Base-by-base conservation (phyloP, 2,329 filamentous ascomycete genomes). In the Hymenoscyphus linearis region DNA sequence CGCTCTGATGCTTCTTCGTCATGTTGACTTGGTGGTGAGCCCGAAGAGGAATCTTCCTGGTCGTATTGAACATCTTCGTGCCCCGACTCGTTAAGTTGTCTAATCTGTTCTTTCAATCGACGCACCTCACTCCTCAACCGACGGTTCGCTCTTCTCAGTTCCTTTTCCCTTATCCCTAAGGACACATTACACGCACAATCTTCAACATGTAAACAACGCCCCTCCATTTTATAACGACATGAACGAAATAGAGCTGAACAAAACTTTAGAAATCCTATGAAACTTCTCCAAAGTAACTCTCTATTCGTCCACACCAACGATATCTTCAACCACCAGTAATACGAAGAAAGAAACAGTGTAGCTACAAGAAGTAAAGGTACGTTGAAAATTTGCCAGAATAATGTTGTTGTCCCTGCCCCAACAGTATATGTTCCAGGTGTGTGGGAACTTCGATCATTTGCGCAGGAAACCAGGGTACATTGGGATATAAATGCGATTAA, bases 261-360 rank as follows among this genome's bases (percentile, higher is more conserved):
- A 47, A 47, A 47, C 40, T 12, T 4, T 4, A 47, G 22, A 13
- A 47, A 47, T 2, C 5, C n/a, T 22, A 47, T 10, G n/a, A 47
- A 25, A 47, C 22, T 47, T 12, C 7, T 5, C 40, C 40, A 47
- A 47, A 12, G 22, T n/a, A 47, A 16, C 10, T 22, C 40, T 47
- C 14, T 47, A 47, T 47, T 47, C 40, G 22, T 47, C 40, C 40
- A 47, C 40, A 47, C 10, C 40, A 47, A 25, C n/a, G 40, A 47
- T 10, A 47, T 31, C 55, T 61, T 31, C 26, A 52, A 26, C 27
- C 56, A 31, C 40, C 37, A 52, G 4, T 61, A 34, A 44, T 61
- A 50, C 0, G 57, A 60, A 9, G 61, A 56, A 12, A 52, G 57
- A n/a, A 60, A 57, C 16, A 59, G 44, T 14, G 35, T 37, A 34